Evolutionary conservation across 768 basidiomycete genomes (phyloP), one percentile per base, ranked within the genome.

Genomic region (Boletus rufocinnamomeus): DNA sequence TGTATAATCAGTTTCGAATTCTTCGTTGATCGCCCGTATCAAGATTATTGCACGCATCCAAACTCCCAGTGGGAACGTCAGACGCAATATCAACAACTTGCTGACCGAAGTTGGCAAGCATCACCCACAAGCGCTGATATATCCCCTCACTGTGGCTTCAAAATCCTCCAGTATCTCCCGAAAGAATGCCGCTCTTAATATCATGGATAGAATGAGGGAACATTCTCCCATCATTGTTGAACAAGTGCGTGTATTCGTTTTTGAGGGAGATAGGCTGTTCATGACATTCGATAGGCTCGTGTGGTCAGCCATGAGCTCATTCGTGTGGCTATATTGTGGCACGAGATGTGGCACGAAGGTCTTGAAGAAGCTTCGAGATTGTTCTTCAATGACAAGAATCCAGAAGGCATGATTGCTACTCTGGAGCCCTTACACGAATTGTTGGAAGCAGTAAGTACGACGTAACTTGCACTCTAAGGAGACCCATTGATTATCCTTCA

Each of bases 11-110:
- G 19, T 13, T 47, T 52, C 10, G 17, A 21, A 50, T 37, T 25
- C 13, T 32, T 4, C 21, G 40, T 56, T 43, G 40, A 54, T 23
- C 27, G 9, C 35, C 11, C 38, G 8, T 27, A 27, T 59, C 40
- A 58, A 98, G 93, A 96, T 99, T 62, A 98, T 99, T 67, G 97
- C 97, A 41, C 89, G 97, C 17, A 96, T 99, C 64, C 95, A 99
- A 78, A 97, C 95, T 0, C 95, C 96, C 0, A 90, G 89, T 64
- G 75, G 78, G 19, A 91, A 90, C 59, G 92, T 98, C 60, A 85
- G 93, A 37, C 83, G 88, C 62, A 92, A 95, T 60, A 96, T 99
- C 70, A 88, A 93, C 65, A 84, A 85, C 65, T 79, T 99, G 14
- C 77, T 99, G 52, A 89, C 85, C 14, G 94, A 95, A 67, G 92